Evolutionary conservation across 129 eudicot genomes (phyloP), one percentile per base, ranked within the genome.

Genomic region (Tanacetum coccineum): DNA sequence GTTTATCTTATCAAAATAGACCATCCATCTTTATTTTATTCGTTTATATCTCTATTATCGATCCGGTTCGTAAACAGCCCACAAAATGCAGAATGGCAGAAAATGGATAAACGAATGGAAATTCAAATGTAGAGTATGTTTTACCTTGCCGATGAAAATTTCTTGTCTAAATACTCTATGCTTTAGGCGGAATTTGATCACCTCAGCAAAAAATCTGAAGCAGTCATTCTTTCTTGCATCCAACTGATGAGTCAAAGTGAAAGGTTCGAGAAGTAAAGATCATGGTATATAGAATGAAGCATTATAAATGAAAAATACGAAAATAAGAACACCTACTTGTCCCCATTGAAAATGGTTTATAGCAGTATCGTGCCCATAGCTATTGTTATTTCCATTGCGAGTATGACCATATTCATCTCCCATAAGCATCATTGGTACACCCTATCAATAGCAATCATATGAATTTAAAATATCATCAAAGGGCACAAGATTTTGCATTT

Each of bases 401-500:
- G 98, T 86, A 77, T 93, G 98, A 28, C 83, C 98, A 69, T 93
- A 93, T 46, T 93, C 98, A 81, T 93, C 98, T 65, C 98, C 98
- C 98, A 93, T 92, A 52, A 92, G 85, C 95, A 93, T 88, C 98
- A 93, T 93, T 32, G 98, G 98, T 58, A 87, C 82, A 66, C 96
- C 98, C 98, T 60, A 36, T 57, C 62, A 22, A 50, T 65, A 40
- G 30, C 12, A 57, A 36, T 47, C 15, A 48, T 56, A 57, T 30
- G 39, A 28, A 45, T 28, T 26, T 18, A 6, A 51, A 67, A 15
- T 10, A 52, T 67, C 11, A 50, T 66, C 11, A 22, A 53, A 19
- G 12, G 32, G 0, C 68, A 20, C n/a, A n/a, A n/a, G n/a, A n/a
- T n/a, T n/a, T n/a, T n/a, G n/a, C n/a, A n/a, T n/a, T n/a, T n/a